Evolutionary conservation across 1,139 yeast species (phyloP).

Genomic region (Williopsis jadinii): DNA sequence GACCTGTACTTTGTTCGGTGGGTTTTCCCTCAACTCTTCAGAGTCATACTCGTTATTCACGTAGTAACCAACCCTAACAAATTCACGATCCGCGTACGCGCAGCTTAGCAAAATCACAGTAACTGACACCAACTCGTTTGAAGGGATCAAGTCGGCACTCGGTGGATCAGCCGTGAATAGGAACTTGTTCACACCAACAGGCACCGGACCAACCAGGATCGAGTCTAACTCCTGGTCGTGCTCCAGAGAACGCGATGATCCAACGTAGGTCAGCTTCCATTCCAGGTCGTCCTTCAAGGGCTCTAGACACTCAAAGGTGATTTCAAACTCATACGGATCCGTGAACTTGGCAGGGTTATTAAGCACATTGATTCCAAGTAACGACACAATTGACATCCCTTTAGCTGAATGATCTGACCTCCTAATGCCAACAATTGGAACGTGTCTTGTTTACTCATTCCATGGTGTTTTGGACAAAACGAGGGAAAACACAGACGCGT

Average conservation of each 20-base stretch:
- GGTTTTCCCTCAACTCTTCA: conserved; percentile 88
- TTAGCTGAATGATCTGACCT: not conserved
- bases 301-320: conserved; percentile 94
- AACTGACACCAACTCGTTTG: conserved; percentile 88
- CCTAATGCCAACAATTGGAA: too few species aligned
- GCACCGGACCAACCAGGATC: conserved; percentile 94
- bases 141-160: conserved; percentile 90
- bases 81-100: conserved; percentile 87
- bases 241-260: conserved; percentile 85
- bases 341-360: conserved; percentile 94
- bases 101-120: conserved; percentile 91
- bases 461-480: too few species aligned
- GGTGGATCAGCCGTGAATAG: conserved; percentile 95
- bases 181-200: conserved; percentile 93
- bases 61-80: conserved; percentile 94
- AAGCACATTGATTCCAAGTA: conserved; percentile 84
- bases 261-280: conserved; percentile 96
- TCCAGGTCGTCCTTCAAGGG: conserved; percentile 89
- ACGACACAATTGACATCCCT: conserved; percentile 85
- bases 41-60: conserved; percentile 94
- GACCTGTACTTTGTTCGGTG: conserved; percentile 89
- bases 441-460: too few species aligned
- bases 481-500: too few species aligned
- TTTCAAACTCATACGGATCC: conserved; percentile 92
- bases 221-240: conserved; percentile 97